Evolutionary conservation across 2,329 filamentous ascomycete genomes (phyloP).

Genomic region (Phialophora expanda): DNA sequence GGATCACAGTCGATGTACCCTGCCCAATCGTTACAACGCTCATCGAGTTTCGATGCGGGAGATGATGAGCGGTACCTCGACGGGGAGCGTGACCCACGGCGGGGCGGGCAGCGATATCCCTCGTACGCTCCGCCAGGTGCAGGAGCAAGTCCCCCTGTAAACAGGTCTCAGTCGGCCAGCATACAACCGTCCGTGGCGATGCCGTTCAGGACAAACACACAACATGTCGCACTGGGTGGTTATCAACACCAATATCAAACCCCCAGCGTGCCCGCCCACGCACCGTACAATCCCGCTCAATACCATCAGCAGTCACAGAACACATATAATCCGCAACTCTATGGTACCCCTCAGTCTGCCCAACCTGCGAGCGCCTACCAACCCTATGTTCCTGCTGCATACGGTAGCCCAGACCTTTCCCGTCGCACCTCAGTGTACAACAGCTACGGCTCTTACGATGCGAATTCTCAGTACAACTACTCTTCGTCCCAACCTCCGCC

Average conservation of each 20-base stretch:
- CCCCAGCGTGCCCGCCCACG: slow-evolving; percentile 48
- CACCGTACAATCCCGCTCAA: slow-evolving; percentile 67
- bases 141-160: slow-evolving; percentile 40
- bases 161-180: slow-evolving; percentile 43
- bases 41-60: slow-evolving; percentile 75
- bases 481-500: slow-evolving; percentile 42
- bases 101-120: slow-evolving; percentile 25
- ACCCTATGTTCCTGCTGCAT: slow-evolving; percentile 58
- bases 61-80: slow-evolving; percentile 68
- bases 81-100: slow-evolving; percentile 37
- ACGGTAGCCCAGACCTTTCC: slow-evolving; percentile 44
- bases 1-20: slow-evolving; percentile 40
- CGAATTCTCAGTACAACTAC: slow-evolving; percentile 41
- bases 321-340: slow-evolving; percentile 76
- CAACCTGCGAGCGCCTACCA: slow-evolving; percentile 44
- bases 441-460: slow-evolving; percentile 35
- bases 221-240: slow-evolving; percentile 49
- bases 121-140: slow-evolving; percentile 19
- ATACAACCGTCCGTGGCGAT: slow-evolving; percentile 46
- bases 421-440: slow-evolving; percentile 36
- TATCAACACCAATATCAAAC: slow-evolving; percentile 60
- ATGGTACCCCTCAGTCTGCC: slow-evolving; percentile 41
- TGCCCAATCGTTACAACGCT: slow-evolving; percentile 56
- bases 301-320: slow-evolving; percentile 53
- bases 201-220: slow-evolving; percentile 50